Evolutionary conservation across 805 yeast species (phyloP), one percentile per base, ranked within the genome.

Genomic region (Yarrowia sp.): DNA sequence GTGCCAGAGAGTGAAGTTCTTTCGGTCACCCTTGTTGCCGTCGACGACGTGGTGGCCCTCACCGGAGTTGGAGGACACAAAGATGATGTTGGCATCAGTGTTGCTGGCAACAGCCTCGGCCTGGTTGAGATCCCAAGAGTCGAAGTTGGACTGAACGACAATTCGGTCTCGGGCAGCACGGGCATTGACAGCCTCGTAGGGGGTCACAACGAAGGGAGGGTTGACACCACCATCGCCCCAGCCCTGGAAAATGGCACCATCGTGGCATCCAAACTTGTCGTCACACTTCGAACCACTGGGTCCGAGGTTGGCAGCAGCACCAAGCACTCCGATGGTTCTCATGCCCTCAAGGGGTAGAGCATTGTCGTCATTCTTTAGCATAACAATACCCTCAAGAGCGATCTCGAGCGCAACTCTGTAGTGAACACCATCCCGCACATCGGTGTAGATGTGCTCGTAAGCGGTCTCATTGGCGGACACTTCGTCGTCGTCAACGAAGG

Each of bases 161-260:
- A 51, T 51, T 14, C 58, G 22, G 21, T 51, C 58, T 12, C 74
- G 76, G 32, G 76, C 71, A 1, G 86, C 85, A 62, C 76, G 75
- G 32, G 72, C 71, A 4, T 79, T 74, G 38, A 84, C 78, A 1
- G 83, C 86, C 68, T 83, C 85, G 63, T 76, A 76, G 0, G 88
- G 87, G 0, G 86, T 79, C n/a, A 82, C 75, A 4, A 82, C 80
- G 68, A 74, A 81, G 2, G 85, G 84, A 42, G 81, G 79, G 65
- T 77, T 79, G 14, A 80, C 85, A 10, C 84, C 76, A 0, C 86
- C 84, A 4, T 88, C 84, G 0, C 88, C 89, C 85, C 88, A 82
- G 13, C 88, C 88, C 29, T 80, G 76, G 32, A 82, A 80, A 41
- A 84, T 68, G 1, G 82, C 78, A 2, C 88, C 89, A 62, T 80